A percentile compares a stretch with the other conserved stretches of the same genome.
These are phyloP conservation scores for Trypanosoma congolense DNA, from an alignment of 208 protist species.

Conservation along the genomic window DNA sequence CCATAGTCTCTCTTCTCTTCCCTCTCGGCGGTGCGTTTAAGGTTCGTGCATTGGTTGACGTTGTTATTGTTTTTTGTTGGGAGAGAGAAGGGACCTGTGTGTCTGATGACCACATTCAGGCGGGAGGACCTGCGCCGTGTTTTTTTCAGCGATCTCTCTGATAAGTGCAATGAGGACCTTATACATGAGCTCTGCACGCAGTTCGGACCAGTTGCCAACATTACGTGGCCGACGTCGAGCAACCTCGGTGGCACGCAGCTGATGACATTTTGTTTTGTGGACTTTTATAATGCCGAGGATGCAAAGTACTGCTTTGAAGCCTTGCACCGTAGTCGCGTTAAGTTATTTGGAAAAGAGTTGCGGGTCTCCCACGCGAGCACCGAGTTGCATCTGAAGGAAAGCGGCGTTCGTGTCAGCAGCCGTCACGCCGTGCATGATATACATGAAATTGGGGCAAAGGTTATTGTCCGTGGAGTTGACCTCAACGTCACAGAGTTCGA, in stretches of 20 bases:
- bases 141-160: constrained; percentile 63
- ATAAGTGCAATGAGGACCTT: constrained; percentile 73
- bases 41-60: not conserved
- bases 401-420: constrained; percentile 16
- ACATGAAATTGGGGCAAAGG: constrained; percentile 84
- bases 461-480: constrained; percentile 76
- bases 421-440: constrained; percentile 32
- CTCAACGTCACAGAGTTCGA: constrained; percentile 69
- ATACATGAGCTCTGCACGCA: constrained; percentile 79
- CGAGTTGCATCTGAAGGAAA: constrained; percentile 30
- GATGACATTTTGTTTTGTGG: constrained; percentile 70
- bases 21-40: no score
- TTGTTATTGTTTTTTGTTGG: not conserved
- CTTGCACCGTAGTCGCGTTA: constrained; percentile 47
- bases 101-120: constrained; percentile 62
- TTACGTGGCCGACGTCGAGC: constrained; percentile 46
- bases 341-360: constrained; percentile 71
- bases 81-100: not conserved
- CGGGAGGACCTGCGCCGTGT: constrained; percentile 78
- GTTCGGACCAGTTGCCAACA: constrained; percentile 73
- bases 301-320: constrained; percentile 88
- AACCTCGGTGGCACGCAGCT: constrained; percentile 50
- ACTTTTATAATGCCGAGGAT: constrained; percentile 71
- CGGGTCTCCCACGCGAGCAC: constrained; percentile 58
- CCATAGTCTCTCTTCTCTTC: no score